Conservation (phyloP, 352 stramenopile genomes). For the Elongisporangium undulatum region DNA sequence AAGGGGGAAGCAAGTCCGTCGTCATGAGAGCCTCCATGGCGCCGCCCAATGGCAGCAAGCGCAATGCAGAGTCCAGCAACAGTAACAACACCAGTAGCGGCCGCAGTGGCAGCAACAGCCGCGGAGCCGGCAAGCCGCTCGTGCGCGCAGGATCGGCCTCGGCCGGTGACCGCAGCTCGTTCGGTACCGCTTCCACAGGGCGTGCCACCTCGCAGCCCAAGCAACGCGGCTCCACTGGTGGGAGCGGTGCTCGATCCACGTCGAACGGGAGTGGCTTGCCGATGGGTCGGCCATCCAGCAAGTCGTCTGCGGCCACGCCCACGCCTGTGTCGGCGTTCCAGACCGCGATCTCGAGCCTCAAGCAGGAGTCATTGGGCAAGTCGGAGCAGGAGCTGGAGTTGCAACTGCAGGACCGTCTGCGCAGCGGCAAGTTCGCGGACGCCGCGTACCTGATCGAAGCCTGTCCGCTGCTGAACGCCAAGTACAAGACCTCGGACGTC, state of each 20-base stretch:
- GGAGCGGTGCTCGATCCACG: neutral
- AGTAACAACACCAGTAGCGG: neutral
- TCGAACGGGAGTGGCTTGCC: neutral
- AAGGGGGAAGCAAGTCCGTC: neutral
- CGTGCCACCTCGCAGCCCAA: conserved; percentile 55
- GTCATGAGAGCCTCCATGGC: neutral
- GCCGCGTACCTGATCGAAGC: conserved; percentile 68
- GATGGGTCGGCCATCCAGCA: neutral
- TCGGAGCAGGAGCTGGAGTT: conserved; percentile 44
- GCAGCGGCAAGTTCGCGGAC: conserved; percentile 39
- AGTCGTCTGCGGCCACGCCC: conserved; percentile 8
- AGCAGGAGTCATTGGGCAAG: conserved; percentile 27
- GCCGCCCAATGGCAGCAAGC: neutral
- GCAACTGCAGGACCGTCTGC: conserved; percentile 51
- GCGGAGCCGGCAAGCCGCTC: neutral
- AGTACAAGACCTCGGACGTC: conserved; percentile 79
- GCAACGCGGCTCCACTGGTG: conserved; percentile 15
- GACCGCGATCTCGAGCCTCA: conserved; percentile 10
- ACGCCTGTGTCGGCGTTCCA: conserved; percentile 5
- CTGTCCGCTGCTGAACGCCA: conserved; percentile 34
- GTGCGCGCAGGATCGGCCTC: neutral
- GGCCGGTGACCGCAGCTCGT: neutral
- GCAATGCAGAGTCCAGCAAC: conserved; percentile 2
- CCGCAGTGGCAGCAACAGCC: neutral
- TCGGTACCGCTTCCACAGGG: neutral